Base-by-base conservation (phyloP, 495 filamentous ascomycete species). In the Evernia prunastri region DNA sequence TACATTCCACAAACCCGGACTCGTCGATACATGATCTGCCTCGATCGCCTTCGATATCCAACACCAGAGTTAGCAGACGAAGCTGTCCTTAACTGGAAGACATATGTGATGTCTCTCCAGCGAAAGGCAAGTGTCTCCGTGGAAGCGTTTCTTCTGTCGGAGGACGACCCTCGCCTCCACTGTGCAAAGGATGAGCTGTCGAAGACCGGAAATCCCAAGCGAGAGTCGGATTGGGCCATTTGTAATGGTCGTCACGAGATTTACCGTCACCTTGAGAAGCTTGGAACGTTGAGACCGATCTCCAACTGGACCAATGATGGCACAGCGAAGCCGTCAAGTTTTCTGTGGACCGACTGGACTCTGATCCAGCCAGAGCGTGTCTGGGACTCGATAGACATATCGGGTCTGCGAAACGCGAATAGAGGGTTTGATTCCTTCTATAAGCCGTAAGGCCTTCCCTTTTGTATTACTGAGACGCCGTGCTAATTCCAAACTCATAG, bases 1-100 rank as follows among this genome's bases (percentile, higher is more conserved):
- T 92, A 91, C 56, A 75, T 95, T 4, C 91, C 91, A 0, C 91
- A 96, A 43, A 96, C 91, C 8, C 78, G 91, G 1, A 77, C 78
- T 39, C 80, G 91, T 51, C 84, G 85, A 8, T 96, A 94, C 69
- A 81, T 93, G 72, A 72, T 91, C 36, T 86, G 84, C 33, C 67
- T 91, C 15, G 79, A 89, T 61, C 72, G 69, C 11, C 15, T 66
- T 0, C 63, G 70, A 1, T 74, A 81, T 57, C 60, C 70, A 13
- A 59, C 63, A 23, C 20, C 1, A 27, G 6, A 39, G 2, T 2
- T 25, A 17, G 63, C 60, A 2, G 62, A 69, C 36, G 43, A 67
- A 5, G 45, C 64, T 2, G 65, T 71, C 20, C 18, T 65, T 39
- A 39, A 67, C 36, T 84, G 80, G 81, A 58, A 66, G 4, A 47